Evolutionary conservation across 306 rosid genomes (phyloP).

Genomic region (Cucurbita ficifolia): DNA sequence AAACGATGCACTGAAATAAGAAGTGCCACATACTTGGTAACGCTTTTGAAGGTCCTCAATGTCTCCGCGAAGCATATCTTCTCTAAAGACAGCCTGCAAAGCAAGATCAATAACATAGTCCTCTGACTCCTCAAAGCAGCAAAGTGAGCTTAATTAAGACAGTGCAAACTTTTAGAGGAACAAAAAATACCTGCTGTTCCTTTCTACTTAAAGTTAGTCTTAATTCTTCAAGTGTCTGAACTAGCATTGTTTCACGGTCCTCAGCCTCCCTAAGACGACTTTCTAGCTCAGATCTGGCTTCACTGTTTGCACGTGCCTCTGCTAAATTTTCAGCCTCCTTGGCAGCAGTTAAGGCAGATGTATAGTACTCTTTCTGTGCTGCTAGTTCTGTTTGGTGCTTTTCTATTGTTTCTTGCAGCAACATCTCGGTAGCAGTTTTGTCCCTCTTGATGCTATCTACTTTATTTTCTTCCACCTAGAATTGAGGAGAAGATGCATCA

Average conservation of each 20-base stretch:
- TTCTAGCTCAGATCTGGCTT: conserved; percentile 92
- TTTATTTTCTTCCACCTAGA: conserved; percentile 91
- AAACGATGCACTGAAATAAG: conserved; percentile 7
- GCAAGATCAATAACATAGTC: conserved; percentile 10
- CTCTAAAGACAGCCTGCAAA: conserved; percentile 75
- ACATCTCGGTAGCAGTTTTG: conserved; percentile 83
- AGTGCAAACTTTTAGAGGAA: conserved; percentile 4
- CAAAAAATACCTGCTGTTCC: conserved; percentile 81
- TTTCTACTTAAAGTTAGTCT: conserved; percentile 84
- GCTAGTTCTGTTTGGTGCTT: conserved; percentile 80
- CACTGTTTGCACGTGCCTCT: conserved; percentile 81
- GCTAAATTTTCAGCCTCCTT: conserved; percentile 95
- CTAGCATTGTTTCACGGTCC: conserved; percentile 92
- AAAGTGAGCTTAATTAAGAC: conserved; percentile 12
- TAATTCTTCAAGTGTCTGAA: conserved; percentile 89
- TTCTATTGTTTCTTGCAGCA: conserved; percentile 90
- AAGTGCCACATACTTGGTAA: conserved; percentile 54
- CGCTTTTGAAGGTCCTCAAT: conserved; percentile 93
- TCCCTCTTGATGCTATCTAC: conserved; percentile 92
- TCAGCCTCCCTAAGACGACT: conserved; percentile 69
- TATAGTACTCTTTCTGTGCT: conserved; percentile 73
- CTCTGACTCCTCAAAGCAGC: background rate
- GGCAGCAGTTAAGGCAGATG: conserved; percentile 79
- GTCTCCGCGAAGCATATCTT: conserved; percentile 85
- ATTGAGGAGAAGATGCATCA: background rate